Evolutionary conservation across 768 basidiomycete genomes (phyloP).

Genomic region (Leucosporidium yakuticum): DNA sequence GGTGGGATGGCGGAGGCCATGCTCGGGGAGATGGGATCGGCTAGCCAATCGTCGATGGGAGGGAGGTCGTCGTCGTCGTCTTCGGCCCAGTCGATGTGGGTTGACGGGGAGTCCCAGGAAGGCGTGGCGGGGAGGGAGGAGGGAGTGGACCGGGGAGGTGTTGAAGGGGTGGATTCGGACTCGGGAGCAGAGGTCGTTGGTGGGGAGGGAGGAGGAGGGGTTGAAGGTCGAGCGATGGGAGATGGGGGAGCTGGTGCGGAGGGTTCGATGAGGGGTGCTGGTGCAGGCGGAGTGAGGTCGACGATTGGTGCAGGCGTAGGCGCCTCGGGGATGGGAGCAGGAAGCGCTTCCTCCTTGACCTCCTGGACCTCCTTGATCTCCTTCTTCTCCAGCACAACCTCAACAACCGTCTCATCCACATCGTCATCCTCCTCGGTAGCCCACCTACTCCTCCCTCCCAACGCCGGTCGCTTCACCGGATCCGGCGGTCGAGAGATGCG

Average conservation of each 20-base stretch:
- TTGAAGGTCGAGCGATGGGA: background rate
- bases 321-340: background rate
- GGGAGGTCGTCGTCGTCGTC: background rate
- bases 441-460: too few species aligned
- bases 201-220: background rate
- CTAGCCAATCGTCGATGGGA: background rate
- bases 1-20: too few species aligned
- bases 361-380: too few species aligned
- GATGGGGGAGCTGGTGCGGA: background rate
- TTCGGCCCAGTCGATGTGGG: slow-evolving; percentile 1
- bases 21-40: too few species aligned
- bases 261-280: background rate
- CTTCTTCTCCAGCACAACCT: too few species aligned
- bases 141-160: too few species aligned
- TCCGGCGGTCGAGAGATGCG: too few species aligned
- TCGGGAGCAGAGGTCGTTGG: too few species aligned
- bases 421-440: too few species aligned
- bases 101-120: background rate
- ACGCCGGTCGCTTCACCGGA: too few species aligned
- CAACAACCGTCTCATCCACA: too few species aligned
- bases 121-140: background rate
- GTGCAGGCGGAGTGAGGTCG: background rate
- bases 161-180: too few species aligned
- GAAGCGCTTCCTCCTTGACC: background rate
- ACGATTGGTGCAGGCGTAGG: background rate